Percentiles rank a stretch among this genome's conserved stretches.
phyloP scores from a whole-genome alignment of 805 yeast genomes.

The Saturnispora besseyi region DNA sequence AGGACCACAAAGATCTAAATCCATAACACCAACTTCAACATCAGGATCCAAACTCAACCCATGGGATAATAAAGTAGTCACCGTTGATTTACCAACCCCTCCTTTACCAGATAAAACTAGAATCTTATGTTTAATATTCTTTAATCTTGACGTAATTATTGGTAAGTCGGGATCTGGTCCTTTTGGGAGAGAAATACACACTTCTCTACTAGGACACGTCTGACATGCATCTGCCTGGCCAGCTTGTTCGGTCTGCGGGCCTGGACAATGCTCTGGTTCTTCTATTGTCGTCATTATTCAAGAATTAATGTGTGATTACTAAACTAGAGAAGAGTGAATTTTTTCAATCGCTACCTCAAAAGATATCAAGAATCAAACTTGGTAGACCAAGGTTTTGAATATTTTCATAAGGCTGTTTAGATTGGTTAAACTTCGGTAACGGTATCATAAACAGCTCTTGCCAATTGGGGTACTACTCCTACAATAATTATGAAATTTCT shows the following conservation, averaged over 20 bases:
- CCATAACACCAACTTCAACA: conserved; percentile 92
- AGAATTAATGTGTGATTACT: neutral
- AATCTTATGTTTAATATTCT: conserved; percentile 65
- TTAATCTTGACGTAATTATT: conserved; percentile 56
- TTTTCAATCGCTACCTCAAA: too few relatives aligned
- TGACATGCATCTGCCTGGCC: conserved; percentile 91
- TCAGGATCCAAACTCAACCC: conserved; percentile 79
- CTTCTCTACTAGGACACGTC: conserved; percentile 89
- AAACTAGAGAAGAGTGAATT: neutral
- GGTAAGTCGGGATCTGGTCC: conserved; percentile 73
- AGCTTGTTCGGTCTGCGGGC: conserved; percentile 90
- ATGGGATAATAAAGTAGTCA: conserved; percentile 94
- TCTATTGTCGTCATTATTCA: neutral
- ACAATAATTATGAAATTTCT: too few relatives aligned
- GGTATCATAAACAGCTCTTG: too few relatives aligned
- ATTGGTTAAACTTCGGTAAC: too few relatives aligned
- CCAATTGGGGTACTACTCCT: too few relatives aligned
- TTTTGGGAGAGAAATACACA: conserved; percentile 81
- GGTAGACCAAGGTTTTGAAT: too few relatives aligned
- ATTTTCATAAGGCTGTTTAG: too few relatives aligned
- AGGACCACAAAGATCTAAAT: conserved; percentile 96
- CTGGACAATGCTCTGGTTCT: conserved; percentile 82
- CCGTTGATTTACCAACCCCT: conserved; percentile 97
- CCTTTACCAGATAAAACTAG: conserved; percentile 77
- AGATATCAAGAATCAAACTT: too few relatives aligned